phyloP scores from a whole-genome alignment of 441 rosid species.

The Arabidopsis hybrid region DNA sequence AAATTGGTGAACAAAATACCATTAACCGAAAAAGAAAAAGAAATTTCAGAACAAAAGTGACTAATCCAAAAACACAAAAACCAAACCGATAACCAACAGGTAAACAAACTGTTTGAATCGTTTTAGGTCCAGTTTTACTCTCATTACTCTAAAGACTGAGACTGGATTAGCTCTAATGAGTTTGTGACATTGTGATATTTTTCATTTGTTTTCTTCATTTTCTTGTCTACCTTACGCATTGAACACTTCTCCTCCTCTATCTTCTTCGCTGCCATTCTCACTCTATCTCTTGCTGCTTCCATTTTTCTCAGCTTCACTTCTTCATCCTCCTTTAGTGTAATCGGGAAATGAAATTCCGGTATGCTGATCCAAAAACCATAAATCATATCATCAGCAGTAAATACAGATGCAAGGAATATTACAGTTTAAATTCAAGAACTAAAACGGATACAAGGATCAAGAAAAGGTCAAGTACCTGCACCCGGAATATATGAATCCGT shows the following conservation, averaged over 20 bases:
- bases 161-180: slow-evolving; percentile 3
- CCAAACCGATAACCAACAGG: not conserved
- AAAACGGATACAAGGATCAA: not conserved
- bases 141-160: not conserved
- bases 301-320: not conserved
- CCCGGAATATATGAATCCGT: slow-evolving; percentile 54
- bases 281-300: not conserved
- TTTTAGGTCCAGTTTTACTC: slow-evolving; percentile 1
- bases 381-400: not conserved
- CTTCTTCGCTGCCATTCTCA: slow-evolving; percentile 12
- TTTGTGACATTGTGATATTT: slow-evolving; percentile 6
- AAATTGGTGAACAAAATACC: not conserved
- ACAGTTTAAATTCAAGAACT: not conserved
- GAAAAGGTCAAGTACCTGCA: slow-evolving; percentile 47
- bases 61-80: not conserved
- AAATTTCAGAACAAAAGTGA: not conserved
- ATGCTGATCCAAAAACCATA: slow-evolving; percentile 13
- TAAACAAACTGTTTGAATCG: not conserved
- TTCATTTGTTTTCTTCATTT: slow-evolving; percentile 24
- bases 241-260: not conserved
- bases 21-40: not conserved
- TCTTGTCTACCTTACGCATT: slow-evolving; percentile 10
- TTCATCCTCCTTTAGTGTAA: slow-evolving; percentile 15
- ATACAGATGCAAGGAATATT: not conserved
- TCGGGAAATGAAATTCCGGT: slow-evolving; percentile 34